Evolutionary conservation across 2,329 filamentous ascomycete genomes (phyloP).

Genomic region (Cercospora nicotianae): DNA sequence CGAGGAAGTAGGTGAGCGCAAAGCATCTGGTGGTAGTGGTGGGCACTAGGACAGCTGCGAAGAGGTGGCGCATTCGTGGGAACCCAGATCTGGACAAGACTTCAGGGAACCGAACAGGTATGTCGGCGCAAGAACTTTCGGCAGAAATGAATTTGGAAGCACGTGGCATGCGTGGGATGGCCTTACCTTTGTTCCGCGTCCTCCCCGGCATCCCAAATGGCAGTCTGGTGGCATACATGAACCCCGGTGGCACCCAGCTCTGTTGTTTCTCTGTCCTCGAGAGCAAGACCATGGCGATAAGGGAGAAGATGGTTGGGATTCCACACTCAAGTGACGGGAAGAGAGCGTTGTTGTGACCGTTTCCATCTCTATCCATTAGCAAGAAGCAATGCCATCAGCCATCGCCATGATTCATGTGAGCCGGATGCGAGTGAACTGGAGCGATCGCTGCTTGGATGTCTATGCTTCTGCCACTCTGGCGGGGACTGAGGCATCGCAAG

Average conservation of each 20-base stretch:
- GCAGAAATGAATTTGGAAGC: neutral
- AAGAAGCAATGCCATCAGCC: neutral
- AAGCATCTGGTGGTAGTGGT: neutral
- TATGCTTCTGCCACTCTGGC: too few species aligned
- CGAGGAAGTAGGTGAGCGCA: neutral
- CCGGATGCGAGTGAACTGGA: too few species aligned
- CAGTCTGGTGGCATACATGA: too few species aligned
- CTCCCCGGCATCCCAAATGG: too few species aligned
- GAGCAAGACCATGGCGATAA: neutral
- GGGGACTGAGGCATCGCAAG: neutral
- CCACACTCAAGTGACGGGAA: neutral
- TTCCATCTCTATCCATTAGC: too few species aligned
- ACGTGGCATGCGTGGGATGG: neutral
- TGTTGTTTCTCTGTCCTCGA: neutral
- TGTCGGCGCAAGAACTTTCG: neutral
- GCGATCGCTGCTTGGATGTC: too few species aligned
- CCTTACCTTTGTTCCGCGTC: neutral
- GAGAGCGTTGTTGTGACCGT: too few species aligned
- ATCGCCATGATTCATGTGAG: neutral
- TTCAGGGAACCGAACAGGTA: too few species aligned
- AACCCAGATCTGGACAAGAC: too few species aligned
- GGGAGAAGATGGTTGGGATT: neutral
- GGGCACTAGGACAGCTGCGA: too few species aligned
- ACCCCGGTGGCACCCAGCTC: too few species aligned
- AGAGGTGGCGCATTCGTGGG: too few species aligned